phyloP scores from a whole-genome alignment of 1,284 basidiomycete species.

The Vanrija pseudolonga region DNA sequence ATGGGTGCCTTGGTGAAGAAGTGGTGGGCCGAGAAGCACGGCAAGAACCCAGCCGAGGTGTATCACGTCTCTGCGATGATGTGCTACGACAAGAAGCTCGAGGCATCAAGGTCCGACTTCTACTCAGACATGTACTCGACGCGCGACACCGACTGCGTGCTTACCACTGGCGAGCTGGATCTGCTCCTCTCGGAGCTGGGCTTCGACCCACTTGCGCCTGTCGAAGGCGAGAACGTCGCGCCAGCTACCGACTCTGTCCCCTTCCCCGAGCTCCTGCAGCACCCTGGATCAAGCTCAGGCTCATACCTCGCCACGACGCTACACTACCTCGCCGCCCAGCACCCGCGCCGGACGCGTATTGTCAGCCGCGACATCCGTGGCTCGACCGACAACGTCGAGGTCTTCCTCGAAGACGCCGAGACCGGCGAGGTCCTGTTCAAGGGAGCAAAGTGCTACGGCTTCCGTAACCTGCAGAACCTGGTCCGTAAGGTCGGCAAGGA shows the following conservation, averaged over 20 bases:
- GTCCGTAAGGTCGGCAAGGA: conserved; percentile 89
- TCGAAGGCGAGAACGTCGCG: conserved; percentile 53
- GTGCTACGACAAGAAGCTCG: conserved; percentile 99
- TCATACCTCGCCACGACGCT: conserved; percentile 84
- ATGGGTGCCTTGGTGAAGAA: conserved; percentile 91
- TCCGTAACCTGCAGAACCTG: conserved; percentile 94
- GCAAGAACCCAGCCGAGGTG: conserved; percentile 69
- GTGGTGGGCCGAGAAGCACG: conserved; percentile 66
- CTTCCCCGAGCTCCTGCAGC: conserved; percentile 70
- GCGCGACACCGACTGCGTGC: conserved; percentile 93
- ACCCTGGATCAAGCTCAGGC: conserved; percentile 85
- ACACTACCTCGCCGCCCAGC: conserved; percentile 51
- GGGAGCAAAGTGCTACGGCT: conserved; percentile 94
- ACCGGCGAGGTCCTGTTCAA: conserved; percentile 71
- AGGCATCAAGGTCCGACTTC: conserved; percentile 89
- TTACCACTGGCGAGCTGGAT: conserved; percentile 94
- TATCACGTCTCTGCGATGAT: conserved; percentile 99
- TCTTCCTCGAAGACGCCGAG: conserved; percentile 54
- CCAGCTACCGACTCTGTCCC: conserved; percentile 15
- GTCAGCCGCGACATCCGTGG: conserved; percentile 61
- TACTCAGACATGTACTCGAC: conserved; percentile 73
- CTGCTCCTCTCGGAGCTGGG: conserved; percentile 75
- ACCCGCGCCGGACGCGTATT: conserved; percentile 55
- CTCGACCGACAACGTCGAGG: conserved; percentile 62
- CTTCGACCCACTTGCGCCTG: conserved; percentile 66